A percentile compares a stretch with the other conserved stretches of the same genome.
phyloP scores from a whole-genome alignment of 352 stramenopile genomes.

The Phytopythium montanum region DNA sequence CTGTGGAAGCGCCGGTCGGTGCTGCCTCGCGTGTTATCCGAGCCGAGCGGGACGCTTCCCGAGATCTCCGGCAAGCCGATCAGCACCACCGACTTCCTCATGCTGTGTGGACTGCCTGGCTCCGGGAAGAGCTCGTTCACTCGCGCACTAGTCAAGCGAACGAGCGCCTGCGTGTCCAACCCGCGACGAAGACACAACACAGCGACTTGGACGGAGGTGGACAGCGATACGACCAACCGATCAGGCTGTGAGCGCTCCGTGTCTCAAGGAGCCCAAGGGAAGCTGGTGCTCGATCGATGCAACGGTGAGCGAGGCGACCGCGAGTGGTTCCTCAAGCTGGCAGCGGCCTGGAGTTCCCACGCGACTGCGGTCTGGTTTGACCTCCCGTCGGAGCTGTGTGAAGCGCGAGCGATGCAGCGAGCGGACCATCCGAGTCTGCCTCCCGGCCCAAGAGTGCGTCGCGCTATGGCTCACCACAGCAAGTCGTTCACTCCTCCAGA shows the following conservation, averaged over 20 bases:
- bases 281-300: slow-evolving; percentile 52
- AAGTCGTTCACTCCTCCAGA: slow-evolving; percentile 32
- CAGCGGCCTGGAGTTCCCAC: slow-evolving; percentile 43
- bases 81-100: slow-evolving; percentile 37
- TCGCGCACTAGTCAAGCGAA: slow-evolving; percentile 35
- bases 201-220: slow-evolving; percentile 37
- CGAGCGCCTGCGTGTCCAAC: slow-evolving; percentile 6
- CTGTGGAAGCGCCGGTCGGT: slow-evolving; percentile 53
- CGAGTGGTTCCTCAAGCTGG: slow-evolving; percentile 35
- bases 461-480: slow-evolving; percentile 41
- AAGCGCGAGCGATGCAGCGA: slow-evolving; percentile 41
- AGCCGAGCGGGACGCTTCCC: slow-evolving; percentile 31
- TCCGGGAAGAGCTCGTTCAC: slow-evolving; percentile 66
- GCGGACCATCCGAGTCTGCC: slow-evolving; percentile 37
- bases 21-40: slow-evolving; percentile 18
- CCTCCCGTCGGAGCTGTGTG: slow-evolving; percentile 32
- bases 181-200: background rate
- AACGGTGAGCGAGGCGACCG: slow-evolving; percentile 47
- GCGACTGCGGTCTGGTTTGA: slow-evolving; percentile 66
- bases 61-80: slow-evolving; percentile 25
- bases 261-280: slow-evolving; percentile 24
- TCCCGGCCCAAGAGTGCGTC: slow-evolving; percentile 34
- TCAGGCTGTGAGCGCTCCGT: slow-evolving; percentile 22
- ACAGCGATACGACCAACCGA: slow-evolving; percentile 48
- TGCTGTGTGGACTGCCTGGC: slow-evolving; percentile 55